Evolutionary conservation across 2,329 filamentous ascomycete genomes (phyloP), one percentile per base, ranked within the genome.

Genomic region (Pseudodiploospora longispora): DNA sequence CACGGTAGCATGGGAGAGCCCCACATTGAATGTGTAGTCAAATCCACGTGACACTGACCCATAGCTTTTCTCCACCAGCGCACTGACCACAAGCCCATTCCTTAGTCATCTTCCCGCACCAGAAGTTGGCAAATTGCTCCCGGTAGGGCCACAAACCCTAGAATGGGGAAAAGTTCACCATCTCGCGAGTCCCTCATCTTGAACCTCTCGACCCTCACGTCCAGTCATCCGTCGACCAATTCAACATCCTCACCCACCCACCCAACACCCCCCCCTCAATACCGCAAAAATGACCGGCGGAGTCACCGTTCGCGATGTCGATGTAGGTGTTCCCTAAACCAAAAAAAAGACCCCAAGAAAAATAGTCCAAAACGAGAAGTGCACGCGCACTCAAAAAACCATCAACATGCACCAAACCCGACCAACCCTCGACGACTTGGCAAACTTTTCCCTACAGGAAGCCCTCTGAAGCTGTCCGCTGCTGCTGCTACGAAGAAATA

Each of bases 241-340:
- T 46, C 57, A 58, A 53, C 56, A 53, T 36, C 42, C 41, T 39
- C 49, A 51, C 48, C 48, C 50, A 52, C 44, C 43, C 35, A 45
- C 46, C 44, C 53, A 42, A 43, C 49, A 49, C 47, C 41, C 46
- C 47, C 37, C 56, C 57, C 54, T 54, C 58, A 67, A 61, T 57
- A 80, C 76, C 76, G 76, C 74, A 74, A 88, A 76, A 69, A 90
- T 90, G 86, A 72, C 75, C 67, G 79, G 83, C 71, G 86, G 85
- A 71, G 78, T 87, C 69, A 80, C 75, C 62, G 86, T 91, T 73
- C 85, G 85, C 74, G 86, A 90, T 75, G 85, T 90, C 69, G 83
- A 87, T 79, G 83, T 86, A 82, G 72, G 80, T 80, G 48, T 52
- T 59, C 55, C 61, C 53, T 60, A 54, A 61, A 52, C 43, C 33